Conservation (phyloP, 2,329 filamentous ascomycete species). For the Capronia coronata region DNA sequence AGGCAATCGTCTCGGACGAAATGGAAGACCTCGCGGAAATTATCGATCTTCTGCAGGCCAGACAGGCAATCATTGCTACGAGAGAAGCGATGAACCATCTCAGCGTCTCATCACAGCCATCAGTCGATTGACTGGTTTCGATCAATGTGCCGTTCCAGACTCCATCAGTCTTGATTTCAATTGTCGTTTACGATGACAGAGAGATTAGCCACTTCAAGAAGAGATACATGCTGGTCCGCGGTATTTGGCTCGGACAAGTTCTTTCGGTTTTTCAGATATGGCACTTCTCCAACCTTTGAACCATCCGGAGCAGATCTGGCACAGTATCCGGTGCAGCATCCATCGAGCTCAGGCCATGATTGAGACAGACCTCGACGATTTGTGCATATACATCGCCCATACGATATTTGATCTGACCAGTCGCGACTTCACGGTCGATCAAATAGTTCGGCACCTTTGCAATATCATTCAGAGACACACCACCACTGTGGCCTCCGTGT, state of each 20-base stretch:
- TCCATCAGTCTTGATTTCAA: too few relatives aligned
- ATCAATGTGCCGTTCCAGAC: neutral
- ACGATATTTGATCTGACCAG: slow-evolving; percentile 1
- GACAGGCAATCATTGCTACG: neutral
- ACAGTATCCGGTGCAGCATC: neutral
- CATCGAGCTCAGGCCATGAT: neutral
- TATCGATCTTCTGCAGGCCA: neutral
- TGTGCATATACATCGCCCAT: slow-evolving; percentile 3
- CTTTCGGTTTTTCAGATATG: neutral
- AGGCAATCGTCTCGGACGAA: neutral
- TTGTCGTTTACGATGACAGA: too few relatives aligned
- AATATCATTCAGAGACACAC: slow-evolving; percentile 1
- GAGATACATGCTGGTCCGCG: too few relatives aligned
- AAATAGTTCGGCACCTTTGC: neutral
- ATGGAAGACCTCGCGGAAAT: neutral
- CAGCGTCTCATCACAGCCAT: neutral
- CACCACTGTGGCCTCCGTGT: neutral
- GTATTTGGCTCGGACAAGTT: too few relatives aligned
- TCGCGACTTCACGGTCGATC: neutral
- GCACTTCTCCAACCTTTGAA: slow-evolving; percentile 3
- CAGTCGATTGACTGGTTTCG: neutral
- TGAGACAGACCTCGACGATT: neutral
- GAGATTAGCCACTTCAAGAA: too few relatives aligned
- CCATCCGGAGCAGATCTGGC: slow-evolving; percentile 1
- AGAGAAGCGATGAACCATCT: neutral